These are phyloP conservation scores for Nakazawaea sp. DNA, from an alignment of 805 yeast species.

Conservation along the genomic window DNA sequence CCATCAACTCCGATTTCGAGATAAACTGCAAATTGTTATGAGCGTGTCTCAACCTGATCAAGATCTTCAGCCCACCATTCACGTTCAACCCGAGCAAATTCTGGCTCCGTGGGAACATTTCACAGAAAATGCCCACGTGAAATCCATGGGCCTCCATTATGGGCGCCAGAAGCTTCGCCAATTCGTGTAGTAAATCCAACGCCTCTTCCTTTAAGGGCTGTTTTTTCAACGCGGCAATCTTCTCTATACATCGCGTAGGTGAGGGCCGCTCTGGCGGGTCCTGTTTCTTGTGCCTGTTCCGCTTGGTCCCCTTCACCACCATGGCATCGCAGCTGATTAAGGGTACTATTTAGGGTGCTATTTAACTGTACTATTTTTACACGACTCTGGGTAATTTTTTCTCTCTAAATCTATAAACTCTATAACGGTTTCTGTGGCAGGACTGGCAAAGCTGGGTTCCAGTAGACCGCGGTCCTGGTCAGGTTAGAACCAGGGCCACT, in stretches of 20 bases:
- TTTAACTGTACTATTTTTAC: too few species aligned
- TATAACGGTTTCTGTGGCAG: too few species aligned
- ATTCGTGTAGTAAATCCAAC: conserved; percentile 52
- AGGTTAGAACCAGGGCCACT: conserved; percentile 21
- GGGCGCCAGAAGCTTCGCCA: conserved; percentile 70
- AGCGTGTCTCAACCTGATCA: conserved; percentile 61
- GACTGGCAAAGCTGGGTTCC: too few species aligned
- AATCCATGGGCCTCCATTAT: conserved; percentile 63
- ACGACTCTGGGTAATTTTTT: too few species aligned
- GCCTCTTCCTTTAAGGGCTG: conserved; percentile 42
- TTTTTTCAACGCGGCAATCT: conserved; percentile 40
- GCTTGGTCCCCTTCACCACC: conserved; percentile 19
- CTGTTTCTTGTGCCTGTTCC: conserved; percentile 7
- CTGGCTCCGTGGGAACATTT: conserved; percentile 70
- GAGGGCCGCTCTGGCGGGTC: conserved; percentile 17
- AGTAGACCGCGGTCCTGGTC: too few species aligned
- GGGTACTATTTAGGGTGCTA: too few species aligned
- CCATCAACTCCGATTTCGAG: conserved; percentile 61
- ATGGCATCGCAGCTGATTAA: too few species aligned
- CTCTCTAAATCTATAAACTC: background rate
- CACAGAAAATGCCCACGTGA: conserved; percentile 63
- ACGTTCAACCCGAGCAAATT: conserved; percentile 76
- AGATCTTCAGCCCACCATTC: conserved; percentile 66
- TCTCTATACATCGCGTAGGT: conserved; percentile 25
- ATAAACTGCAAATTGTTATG: conserved; percentile 45